Percentiles rank a stretch among this genome's conserved stretches.
phyloP scores from a whole-genome alignment of 140 eudicot species.

The Anethum foeniculum region DNA sequence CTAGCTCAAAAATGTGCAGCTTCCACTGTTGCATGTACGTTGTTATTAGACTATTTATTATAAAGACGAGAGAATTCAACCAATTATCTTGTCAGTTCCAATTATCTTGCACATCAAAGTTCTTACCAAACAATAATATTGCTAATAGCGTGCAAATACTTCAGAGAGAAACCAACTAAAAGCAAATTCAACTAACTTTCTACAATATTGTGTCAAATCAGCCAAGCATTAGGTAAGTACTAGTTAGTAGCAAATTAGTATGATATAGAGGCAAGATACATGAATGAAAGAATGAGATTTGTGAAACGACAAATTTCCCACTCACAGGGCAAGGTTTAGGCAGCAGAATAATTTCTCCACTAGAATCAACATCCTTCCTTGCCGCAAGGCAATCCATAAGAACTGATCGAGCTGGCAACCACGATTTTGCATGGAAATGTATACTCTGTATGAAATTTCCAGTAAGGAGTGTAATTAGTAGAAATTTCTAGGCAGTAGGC shows the following conservation, averaged over 20 bases:
- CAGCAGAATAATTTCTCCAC: slow-evolving; percentile 88
- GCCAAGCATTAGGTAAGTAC: not conserved
- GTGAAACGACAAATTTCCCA: not conserved
- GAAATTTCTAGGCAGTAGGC: too few relatives aligned
- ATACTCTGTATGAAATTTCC: slow-evolving; percentile 41
- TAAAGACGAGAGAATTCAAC: not conserved
- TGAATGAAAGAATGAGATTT: not conserved
- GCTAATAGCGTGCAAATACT: not conserved
- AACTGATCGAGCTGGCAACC: slow-evolving; percentile 94
- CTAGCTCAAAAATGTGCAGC: slow-evolving; percentile 93
- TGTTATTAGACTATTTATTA: not conserved
- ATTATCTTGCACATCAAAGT: not conserved
- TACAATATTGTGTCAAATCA: not conserved
- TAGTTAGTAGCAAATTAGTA: not conserved
- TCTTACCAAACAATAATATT: not conserved
- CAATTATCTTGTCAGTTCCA: not conserved
- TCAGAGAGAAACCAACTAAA: not conserved
- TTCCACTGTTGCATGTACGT: slow-evolving; percentile 59
- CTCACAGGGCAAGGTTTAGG: slow-evolving; percentile 77
- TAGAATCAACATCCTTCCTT: slow-evolving; percentile 59
- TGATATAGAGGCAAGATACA: not conserved
- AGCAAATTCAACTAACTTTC: not conserved
- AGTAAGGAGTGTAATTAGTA: not conserved
- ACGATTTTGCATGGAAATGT: slow-evolving; percentile 63
- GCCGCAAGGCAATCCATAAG: slow-evolving; percentile 72